phyloP scores from a whole-genome alignment of 305 asterid species.

The Fraxinus floribunda region DNA sequence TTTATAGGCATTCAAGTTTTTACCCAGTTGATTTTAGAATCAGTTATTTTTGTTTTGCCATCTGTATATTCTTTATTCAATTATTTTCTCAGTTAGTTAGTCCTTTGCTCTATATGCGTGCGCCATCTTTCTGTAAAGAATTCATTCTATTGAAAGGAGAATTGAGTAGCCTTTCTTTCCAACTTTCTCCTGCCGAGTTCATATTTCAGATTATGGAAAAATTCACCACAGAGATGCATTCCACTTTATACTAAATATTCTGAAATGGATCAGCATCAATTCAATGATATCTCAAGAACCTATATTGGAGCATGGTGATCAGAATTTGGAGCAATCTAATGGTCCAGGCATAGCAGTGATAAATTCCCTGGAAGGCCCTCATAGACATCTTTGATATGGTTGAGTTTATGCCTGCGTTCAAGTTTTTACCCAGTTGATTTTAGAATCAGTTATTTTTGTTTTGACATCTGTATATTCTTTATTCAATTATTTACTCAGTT shows the following conservation, averaged over 20 bases:
- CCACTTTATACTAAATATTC: neutral
- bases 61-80: neutral
- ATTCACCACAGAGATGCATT: neutral
- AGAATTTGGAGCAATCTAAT: no score
- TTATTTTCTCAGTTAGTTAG: neutral
- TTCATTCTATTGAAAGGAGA: neutral
- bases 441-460: neutral
- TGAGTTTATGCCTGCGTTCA: neutral
- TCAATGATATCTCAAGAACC: neutral
- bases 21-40: neutral
- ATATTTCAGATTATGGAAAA: no score
- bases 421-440: neutral
- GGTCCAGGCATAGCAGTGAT: no score
- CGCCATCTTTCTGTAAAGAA: neutral
- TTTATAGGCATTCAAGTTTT: neutral
- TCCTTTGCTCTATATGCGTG: neutral
- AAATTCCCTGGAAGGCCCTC: no score
- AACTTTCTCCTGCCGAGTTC: neutral
- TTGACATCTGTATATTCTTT: neutral
- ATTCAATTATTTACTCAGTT: neutral
- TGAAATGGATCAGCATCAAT: neutral
- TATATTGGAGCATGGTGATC: no score
- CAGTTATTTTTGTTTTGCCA: neutral
- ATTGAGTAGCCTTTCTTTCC: neutral
- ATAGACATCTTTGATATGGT: neutral